Evolutionary conservation across 164 flowering plant genomes (phyloP), one percentile per base, ranked within the genome.

Genomic region (Litsea cubeba): DNA sequence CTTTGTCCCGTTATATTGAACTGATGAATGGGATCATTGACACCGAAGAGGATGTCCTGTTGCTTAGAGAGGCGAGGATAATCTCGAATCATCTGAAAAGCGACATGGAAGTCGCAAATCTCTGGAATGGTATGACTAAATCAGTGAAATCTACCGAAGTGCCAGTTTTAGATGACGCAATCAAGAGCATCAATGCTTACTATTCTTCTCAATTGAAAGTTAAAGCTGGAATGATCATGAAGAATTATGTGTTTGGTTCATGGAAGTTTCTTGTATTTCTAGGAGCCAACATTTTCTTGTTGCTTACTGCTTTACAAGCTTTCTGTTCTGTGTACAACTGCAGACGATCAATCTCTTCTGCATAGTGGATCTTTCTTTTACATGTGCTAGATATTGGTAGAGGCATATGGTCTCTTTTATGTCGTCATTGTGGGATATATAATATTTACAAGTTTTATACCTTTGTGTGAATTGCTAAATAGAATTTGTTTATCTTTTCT

Each of bases 1-100:
- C 73, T 73, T 49, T 79, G 51, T 46, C 82, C 4, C 79, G 82
- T 0, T 76, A 76, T 57, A 76, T 69, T 1, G 79, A 79, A 20
- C 50, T 79, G 58, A 79, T 79, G 77, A 79, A 76, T 22, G 82
- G 82, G 40, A 76, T 79, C 18, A 79, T n/a, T n/a, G n/a, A n/a
- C n/a, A n/a, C n/a, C n/a, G 74, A 76, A 8, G 77, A 79, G 67
- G 81, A 79, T 64, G 81, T 62, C 28, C 60, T 58, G 50, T 5
- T 76, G 28, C 76, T 76, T 3, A 76, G 79, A 62, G 79, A 76
- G 49, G 60, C 15, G 51, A 66, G 77, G 40, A 70, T 78, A 14
- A 18, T 78, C 10, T 51, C 24, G 65, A 78, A 70, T 70, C 65
- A 32, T 5, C 20, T 70, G 74, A 74, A 78, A 74, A 74, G 71